Evolutionary conservation across 495 filamentous ascomycete genomes (phyloP), one percentile per base, ranked within the genome.

Genomic region (Tuber umbilicatum): DNA sequence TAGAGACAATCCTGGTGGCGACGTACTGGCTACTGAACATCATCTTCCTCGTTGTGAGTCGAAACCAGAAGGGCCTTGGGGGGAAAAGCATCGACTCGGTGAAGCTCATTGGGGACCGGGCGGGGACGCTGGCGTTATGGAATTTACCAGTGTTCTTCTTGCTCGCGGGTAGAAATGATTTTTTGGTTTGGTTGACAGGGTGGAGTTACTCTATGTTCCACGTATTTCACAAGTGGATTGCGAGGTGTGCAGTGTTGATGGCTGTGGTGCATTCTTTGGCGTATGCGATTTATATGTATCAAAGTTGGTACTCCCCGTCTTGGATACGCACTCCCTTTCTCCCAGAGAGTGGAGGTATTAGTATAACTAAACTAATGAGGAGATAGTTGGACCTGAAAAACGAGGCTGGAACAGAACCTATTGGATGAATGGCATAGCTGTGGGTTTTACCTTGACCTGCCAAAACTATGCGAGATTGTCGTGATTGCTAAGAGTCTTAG

Each of bases 171-270:
- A 85, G 88, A 42, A 89, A 88, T 76, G 89, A 89, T 72, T 84
- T 88, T 23, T 83, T 89, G 45, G 78, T 87, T 2, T 87, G 86
- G 87, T 79, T 86, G 16, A 89, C 87, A 0, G 86, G 87, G 0
- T 89, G 87, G 87, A 86, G 84, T 47, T 87, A 87, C 75, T 83
- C 86, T 1, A 87, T 84, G 0, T 88, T 87, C 76, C 86, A 87
- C 68, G 78, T 87, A 2, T 87, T 89, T 42, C 88, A 89, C 83
- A 87, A 87, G 23, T 87, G 87, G 85, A 83, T 88, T 40, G 88
- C 88, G 5, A 83, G 87, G 72, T 83, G 88, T 10, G 86, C 87
- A 4, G 87, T 86, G 5, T 45, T 88, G 37, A 85, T 89, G 78
- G 88, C 84, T 2, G 75, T 86, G 16, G 81, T 86, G 3, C 88